phyloP scores from a whole-genome alignment of 2,329 filamentous ascomycete species.

The Cladosporium oxysporum region DNA sequence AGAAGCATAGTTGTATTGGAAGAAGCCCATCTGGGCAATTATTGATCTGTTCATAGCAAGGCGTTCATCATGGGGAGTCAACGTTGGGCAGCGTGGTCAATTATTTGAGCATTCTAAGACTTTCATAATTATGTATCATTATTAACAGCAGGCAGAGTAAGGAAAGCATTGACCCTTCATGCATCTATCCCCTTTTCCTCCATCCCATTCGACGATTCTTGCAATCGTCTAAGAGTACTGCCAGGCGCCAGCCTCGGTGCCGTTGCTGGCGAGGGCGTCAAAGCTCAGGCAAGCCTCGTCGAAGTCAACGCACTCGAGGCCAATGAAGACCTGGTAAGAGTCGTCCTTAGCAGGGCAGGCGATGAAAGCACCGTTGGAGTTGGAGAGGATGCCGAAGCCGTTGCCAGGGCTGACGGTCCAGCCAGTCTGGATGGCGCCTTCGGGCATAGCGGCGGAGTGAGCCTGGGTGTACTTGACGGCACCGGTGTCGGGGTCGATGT shows the following conservation, averaged over 20 bases:
- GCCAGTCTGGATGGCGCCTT: conserved; percentile 29
- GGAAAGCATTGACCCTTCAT: background rate
- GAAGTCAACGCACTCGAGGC: conserved; percentile 25
- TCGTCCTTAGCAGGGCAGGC: conserved; percentile 25
- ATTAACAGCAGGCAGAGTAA: background rate
- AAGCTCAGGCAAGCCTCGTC: conserved; percentile 27
- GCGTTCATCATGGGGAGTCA: background rate
- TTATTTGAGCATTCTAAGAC: background rate
- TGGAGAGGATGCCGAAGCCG: conserved; percentile 25
- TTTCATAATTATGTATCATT: background rate
- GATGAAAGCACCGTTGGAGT: conserved; percentile 23
- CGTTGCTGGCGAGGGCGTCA: conserved; percentile 24
- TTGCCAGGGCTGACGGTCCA: conserved; percentile 26
- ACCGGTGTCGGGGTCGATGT: conserved; percentile 34
- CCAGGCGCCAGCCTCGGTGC: conserved; percentile 28
- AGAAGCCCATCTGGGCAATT: background rate
- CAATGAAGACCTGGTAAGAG: conserved; percentile 25
- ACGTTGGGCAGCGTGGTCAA: background rate
- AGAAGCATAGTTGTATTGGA: background rate
- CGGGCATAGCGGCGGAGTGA: conserved; percentile 32
- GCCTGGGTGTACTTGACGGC: conserved; percentile 34
- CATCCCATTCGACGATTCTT: background rate
- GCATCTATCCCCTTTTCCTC: background rate
- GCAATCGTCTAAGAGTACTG: conserved; percentile 28
- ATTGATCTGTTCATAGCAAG: background rate